Evolutionary conservation across 768 basidiomycete genomes (phyloP), one percentile per base, ranked within the genome.

Genomic region (Daedaleopsis nitida): DNA sequence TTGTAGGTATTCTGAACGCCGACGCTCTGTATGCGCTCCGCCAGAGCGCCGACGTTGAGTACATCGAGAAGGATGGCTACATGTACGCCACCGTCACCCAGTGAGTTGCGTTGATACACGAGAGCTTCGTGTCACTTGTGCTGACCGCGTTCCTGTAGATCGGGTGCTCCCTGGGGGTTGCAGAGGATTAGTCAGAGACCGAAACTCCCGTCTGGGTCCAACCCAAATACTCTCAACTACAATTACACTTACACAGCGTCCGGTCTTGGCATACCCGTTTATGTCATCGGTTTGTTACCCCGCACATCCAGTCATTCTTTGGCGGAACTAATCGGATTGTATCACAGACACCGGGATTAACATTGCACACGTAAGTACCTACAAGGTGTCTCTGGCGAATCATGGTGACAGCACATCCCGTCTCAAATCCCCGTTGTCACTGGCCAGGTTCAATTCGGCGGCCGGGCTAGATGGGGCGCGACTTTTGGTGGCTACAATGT

Each of bases 391-490:
- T 32, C 27, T 7, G 27, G 27, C 27, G 7, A 32, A 32, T 32
- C 27, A 32, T 32, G 27, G 7, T 32, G 27, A 7, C 3, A 32
- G 7, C n/a, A 21, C 23, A 21, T 43, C 37, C 23, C 13, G 27
- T 32, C 7, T 32, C 7, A 3, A 32, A 32, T 32, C 7, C n/a
- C n/a, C n/a, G n/a, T n/a, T n/a, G n/a, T 32, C 27, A 32, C 27
- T 32, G 7, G 27, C 7, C 27, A n/a, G n/a, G n/a, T n/a, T 10
- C 39, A 77, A 59, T 81, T 81, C 57, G 76, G 70, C 58, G 79
- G 78, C 4, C 78, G 80, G 38, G 80, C 79, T 17, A 64, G 57
- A 17, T 79, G 76, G 75, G 80, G 79, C 11, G 66, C 70, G 1
- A 76, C 72, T 35, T 78, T 79, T 55, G 74, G 74, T 14, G 69